Conservation (phyloP, 2,329 filamentous ascomycete species). For the Ophiocordyceps camponoti-floridani region DNA sequence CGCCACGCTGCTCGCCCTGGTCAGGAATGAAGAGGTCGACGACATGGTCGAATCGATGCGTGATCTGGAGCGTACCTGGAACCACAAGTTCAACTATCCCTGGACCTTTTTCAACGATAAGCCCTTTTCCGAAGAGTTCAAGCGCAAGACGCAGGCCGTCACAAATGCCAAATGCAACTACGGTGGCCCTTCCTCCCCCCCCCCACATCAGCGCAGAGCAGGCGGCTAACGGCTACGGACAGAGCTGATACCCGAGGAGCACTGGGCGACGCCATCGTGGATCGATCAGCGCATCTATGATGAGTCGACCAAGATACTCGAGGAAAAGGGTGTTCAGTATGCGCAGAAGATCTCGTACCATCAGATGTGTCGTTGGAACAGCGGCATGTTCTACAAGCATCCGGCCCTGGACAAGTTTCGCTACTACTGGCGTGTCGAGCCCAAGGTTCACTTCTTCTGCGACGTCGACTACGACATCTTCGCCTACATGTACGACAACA, state of each 20-base stretch:
- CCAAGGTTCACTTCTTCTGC: constrained; percentile 98
- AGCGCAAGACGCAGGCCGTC: constrained; percentile 55
- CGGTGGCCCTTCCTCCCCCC: constrained; percentile 31
- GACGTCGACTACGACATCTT: constrained; percentile 98
- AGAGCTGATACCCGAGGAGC: constrained; percentile 85
- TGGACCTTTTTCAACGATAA: constrained; percentile 99
- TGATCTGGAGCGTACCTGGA: constrained; percentile 90
- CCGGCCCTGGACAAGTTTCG: constrained; percentile 64
- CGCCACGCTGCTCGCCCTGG: constrained; percentile 78
- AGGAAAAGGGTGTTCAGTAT: constrained; percentile 80
- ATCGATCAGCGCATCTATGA: constrained; percentile 75
- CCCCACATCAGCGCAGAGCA: background rate
- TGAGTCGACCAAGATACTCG: constrained; percentile 67
- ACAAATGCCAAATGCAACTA: constrained; percentile 83
- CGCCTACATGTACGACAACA: constrained; percentile 92
- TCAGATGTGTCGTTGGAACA: constrained; percentile 99
- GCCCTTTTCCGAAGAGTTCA: constrained; percentile 88
- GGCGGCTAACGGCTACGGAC: constrained; percentile 2
- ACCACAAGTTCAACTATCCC: constrained; percentile 97
- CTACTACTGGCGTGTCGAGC: constrained; percentile 98
- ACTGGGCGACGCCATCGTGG: constrained; percentile 86
- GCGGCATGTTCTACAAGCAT: constrained; percentile 93
- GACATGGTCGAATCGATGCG: constrained; percentile 77
- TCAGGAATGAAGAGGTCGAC: constrained; percentile 76
- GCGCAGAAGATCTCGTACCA: constrained; percentile 81